Evolutionary conservation across 495 filamentous ascomycete genomes (phyloP).

Genomic region (Penicillium samsonianum): DNA sequence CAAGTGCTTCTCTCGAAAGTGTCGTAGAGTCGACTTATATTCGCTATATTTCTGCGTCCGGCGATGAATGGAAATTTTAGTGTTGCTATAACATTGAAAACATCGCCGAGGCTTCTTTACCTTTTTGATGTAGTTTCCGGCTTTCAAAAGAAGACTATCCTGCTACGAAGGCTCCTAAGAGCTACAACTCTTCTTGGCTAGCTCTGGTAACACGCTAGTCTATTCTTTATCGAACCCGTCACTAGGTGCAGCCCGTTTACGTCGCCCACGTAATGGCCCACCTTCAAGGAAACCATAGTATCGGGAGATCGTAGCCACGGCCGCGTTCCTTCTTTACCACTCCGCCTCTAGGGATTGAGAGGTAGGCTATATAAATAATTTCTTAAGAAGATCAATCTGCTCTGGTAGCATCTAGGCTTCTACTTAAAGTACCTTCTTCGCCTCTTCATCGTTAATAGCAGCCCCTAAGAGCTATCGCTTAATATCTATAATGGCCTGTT

Average conservation of each 20-base stretch:
- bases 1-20: conserved; percentile 30
- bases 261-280: conserved; percentile 24
- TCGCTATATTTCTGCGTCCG: conserved; percentile 24
- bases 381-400: conserved; percentile 29
- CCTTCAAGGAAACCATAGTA: conserved; percentile 27
- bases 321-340: conserved; percentile 26
- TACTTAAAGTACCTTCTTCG: conserved; percentile 23
- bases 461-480: conserved; percentile 25
- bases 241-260: conserved; percentile 18
- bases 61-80: conserved; percentile 19
- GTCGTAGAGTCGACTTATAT: conserved; percentile 24
- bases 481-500: conserved; percentile 29
- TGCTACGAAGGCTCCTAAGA: conserved; percentile 13
- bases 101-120: conserved; percentile 22
- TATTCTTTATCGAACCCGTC: conserved; percentile 12
- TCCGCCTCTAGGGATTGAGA: conserved; percentile 31
- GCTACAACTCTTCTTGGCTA: conserved; percentile 17
- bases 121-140: conserved; percentile 18
- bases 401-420: conserved; percentile 25
- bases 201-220: conserved; percentile 15
- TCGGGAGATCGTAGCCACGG: conserved; percentile 19
- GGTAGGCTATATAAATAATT: conserved; percentile 30
- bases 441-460: conserved; percentile 23
- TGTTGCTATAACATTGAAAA: conserved; percentile 28
- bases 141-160: conserved; percentile 17